Evolutionary conservation across 2,329 filamentous ascomycete genomes (phyloP), one percentile per base, ranked within the genome.

Genomic region (Colletotrichum sp.): DNA sequence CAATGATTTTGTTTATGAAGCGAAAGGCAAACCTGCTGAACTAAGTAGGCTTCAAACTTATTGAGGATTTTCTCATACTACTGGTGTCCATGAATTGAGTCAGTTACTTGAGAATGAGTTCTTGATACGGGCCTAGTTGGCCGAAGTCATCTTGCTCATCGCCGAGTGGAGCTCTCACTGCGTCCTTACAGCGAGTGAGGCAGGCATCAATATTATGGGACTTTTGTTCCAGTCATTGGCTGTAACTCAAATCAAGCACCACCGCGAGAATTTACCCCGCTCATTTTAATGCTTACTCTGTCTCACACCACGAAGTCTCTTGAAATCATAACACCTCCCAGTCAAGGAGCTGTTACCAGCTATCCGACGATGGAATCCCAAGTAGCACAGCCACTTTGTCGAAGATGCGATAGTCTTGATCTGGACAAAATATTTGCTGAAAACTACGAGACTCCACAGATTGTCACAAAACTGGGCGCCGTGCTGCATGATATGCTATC

Each of bases 151-250:
- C 10, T 1, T 21, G 0, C 21, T 13, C 43, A 52, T 52, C 12
- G 10, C 4, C 4, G 43, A 21, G n/a, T 52, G 43, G n/a, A 52
- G n/a, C 5, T 0, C 1, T 10, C 8, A n/a, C 3, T n/a, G 39
- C 10, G 43, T 7, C 4, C n/a, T 7, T 13, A 4, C 0, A 13
- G 12, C 1, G n/a, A 21, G 0, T 52, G 3, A 1, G 6, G 43
- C 12, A 52, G 6, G 12, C 43, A 2, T 52, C 43, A 52, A 21
- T 13, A 13, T 21, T 21, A 52, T 52, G 43, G n/a, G 43, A 52
- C 43, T 52, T 21, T 52, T 7, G 43, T 52, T 21, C 43, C n/a
- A 52, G 10, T 52, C 12, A 15, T 52, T 52, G 43, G n/a, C 43
- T 52, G 10, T 21, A 13, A 52, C 2, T 52, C 43, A 52, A 7